Conservation (phyloP, 441 rosid species). For the Pelargonium australe region DNA sequence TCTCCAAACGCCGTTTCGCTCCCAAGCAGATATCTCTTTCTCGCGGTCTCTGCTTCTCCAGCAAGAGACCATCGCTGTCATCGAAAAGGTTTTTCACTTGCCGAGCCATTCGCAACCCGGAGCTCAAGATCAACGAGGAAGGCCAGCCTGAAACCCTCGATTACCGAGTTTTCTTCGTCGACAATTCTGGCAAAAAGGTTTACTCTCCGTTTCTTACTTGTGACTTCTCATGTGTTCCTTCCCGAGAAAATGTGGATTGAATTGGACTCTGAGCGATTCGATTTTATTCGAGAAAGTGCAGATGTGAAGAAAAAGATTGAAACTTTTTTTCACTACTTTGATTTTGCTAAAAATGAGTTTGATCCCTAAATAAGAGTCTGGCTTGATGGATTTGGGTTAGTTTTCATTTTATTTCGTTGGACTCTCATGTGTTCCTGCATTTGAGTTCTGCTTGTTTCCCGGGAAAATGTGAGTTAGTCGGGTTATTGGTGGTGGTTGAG, state of each 20-base stretch:
- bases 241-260: constrained; percentile 4
- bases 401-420: too few species aligned
- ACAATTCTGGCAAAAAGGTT: constrained; percentile 70
- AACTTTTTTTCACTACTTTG: too few species aligned
- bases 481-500: too few species aligned
- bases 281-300: background rate
- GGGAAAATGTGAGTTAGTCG: background rate
- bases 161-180: constrained; percentile 72
- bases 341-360: background rate
- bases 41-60: constrained; percentile 26
- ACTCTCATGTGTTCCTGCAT: background rate
- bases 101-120: constrained; percentile 62
- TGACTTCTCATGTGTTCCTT: background rate
- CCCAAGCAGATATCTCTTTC: constrained; percentile 22
- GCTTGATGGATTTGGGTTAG: background rate
- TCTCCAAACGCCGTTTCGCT: constrained; percentile 32
- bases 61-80: constrained; percentile 20
- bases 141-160: constrained; percentile 84
- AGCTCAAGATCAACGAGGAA: constrained; percentile 56
- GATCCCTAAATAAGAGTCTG: background rate
- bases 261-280: background rate
- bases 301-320: background rate
- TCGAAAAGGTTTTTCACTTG: constrained; percentile 55
- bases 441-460: background rate
- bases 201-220: constrained; percentile 1